Base-by-base conservation (phyloP, 768 basidiomycete species). In the Sistotremastrum niveocremeum region DNA sequence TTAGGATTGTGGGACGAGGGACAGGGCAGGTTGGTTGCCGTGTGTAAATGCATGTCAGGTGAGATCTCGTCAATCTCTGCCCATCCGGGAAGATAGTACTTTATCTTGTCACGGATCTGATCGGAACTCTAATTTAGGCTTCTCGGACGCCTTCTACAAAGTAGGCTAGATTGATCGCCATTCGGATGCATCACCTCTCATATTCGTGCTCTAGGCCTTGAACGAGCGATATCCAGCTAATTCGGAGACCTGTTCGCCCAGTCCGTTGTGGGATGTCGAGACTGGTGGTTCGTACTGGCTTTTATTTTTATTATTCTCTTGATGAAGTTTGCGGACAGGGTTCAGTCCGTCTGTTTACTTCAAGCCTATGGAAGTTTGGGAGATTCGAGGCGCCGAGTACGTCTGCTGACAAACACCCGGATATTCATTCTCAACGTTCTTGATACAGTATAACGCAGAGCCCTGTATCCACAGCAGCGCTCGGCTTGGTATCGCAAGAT, bases 41-140 rank as follows among this genome's bases (percentile, higher is more conserved):
- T 91, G 11, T 89, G 86, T 61, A 93, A 95, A 62, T 89, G 85
- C 69, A 84, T 88, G 79, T 86, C 83, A 50, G 83, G 84, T 79
- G 52, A 49, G 71, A 58, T 40, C 45, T 44, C 12, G 32, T 28
- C 41, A 30, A 39, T 38, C 34, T 20, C 6, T 39, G 39, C 9
- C 39, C 30, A 5, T 7, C 44, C 42, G 32, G 36, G 34, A 30
- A 28, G 6, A 47, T 37, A 2, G 41, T 29, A 44, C 44, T 10
- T 42, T 33, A 49, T 40, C 20, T 20, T 20, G 20, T 34, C 29
- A 28, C 32, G 32, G 31, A 30, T 40, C 34, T 45, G 31, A 38
- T 10, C 38, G 41, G 37, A 47, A 45, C 41, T 41, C 29, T 49
- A 39, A 37, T 32, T 38, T 59, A 79, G 88, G 88, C 3, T 95